A percentile compares a stretch with the other conserved stretches of the same genome.
These are phyloP conservation scores for Fusarium compactum DNA, from an alignment of 2,329 filamentous ascomycete species.

Conservation along the genomic window DNA sequence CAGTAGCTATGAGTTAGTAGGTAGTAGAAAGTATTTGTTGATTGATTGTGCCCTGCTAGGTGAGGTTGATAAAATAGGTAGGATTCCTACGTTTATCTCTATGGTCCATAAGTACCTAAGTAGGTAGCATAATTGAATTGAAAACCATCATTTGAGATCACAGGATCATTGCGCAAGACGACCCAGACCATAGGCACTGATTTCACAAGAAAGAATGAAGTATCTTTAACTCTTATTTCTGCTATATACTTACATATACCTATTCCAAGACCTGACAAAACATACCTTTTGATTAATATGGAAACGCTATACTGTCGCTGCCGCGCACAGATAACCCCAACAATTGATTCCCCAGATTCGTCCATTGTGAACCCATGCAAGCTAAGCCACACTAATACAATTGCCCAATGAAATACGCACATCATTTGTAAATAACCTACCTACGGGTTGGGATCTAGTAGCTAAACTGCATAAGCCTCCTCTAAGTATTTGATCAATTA, in stretches of 20 bases:
- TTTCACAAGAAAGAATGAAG: background rate
- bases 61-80: background rate
- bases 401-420: slow-evolving; percentile 30
- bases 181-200: background rate
- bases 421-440: slow-evolving; percentile 8
- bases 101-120: too few relatives aligned
- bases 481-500: background rate
- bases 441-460: background rate
- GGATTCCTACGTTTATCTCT: background rate
- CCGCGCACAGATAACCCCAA: background rate
- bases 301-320: background rate
- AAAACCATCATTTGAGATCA: background rate
- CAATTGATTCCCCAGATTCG: slow-evolving; percentile 37
- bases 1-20: background rate
- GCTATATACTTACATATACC: background rate
- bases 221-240: background rate
- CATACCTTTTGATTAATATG: background rate
- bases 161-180: background rate
- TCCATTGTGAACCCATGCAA: slow-evolving; percentile 30
- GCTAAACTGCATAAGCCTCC: background rate
- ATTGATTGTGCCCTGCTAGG: background rate
- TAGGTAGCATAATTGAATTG: too few relatives aligned
- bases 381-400: slow-evolving; percentile 25
- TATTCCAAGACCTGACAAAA: background rate
- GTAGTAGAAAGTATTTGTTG: background rate